Conservation (phyloP, 495 filamentous ascomycete genomes). For the Lasiosphaeria ovina region DNA sequence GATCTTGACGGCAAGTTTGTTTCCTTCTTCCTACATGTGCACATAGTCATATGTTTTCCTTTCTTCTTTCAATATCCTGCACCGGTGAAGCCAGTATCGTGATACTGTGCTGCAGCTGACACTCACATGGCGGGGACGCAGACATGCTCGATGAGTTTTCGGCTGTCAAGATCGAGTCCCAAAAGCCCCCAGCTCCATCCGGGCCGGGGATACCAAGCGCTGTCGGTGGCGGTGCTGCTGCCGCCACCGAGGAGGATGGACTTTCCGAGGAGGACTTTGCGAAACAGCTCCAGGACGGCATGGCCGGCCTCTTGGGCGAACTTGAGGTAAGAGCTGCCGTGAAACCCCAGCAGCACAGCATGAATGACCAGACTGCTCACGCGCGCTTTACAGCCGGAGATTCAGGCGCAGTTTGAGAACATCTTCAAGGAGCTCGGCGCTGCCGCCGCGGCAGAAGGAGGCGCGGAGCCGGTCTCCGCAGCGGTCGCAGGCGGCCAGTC, state of each 20-base stretch:
- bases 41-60: background rate
- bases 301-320: conserved; percentile 76
- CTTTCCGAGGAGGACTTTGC: conserved; percentile 71
- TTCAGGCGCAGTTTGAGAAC: conserved; percentile 81
- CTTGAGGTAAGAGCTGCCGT: conserved; percentile 50
- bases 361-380: no score
- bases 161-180: conserved; percentile 48
- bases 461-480: conserved; percentile 14
- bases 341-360: background rate
- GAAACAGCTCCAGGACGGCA: conserved; percentile 79
- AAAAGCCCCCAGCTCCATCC: conserved; percentile 40
- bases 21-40: background rate
- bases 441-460: conserved; percentile 33
- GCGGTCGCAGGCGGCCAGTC: conserved; percentile 7
- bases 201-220: conserved; percentile 39
- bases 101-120: conserved; percentile 6
- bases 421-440: conserved; percentile 76
- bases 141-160: conserved; percentile 92
- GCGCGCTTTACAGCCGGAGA: conserved; percentile 55
- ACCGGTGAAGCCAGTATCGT: no score
- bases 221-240: conserved; percentile 15
- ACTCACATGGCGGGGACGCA: conserved; percentile 29
- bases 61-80: no score
- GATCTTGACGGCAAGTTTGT: conserved; percentile 76
- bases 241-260: conserved; percentile 21